Conservation (phyloP, 2,329 filamentous ascomycete species). For the Cordyceps cicadae region DNA sequence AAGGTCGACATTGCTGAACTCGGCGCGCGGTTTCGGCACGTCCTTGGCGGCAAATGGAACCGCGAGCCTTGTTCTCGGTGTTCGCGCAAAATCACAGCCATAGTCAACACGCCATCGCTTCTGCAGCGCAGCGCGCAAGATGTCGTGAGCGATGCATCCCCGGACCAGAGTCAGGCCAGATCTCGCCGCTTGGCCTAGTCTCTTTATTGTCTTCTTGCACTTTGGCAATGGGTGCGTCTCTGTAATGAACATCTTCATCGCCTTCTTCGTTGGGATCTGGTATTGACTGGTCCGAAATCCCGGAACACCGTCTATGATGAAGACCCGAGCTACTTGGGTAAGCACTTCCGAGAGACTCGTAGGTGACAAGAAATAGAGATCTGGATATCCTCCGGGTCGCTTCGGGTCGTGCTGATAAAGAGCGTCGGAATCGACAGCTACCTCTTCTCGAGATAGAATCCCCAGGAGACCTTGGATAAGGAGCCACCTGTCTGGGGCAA, state of each 20-base stretch:
- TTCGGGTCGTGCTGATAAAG: neutral
- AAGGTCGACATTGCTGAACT: constrained; percentile 56
- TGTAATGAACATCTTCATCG: neutral
- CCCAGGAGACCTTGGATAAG: constrained; percentile 33
- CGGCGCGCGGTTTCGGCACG: constrained; percentile 43
- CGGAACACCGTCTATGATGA: constrained; percentile 22
- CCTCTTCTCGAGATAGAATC: accelerated
- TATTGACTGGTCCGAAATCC: constrained; percentile 35
- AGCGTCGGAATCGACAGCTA: neutral
- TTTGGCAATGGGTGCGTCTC: accelerated
- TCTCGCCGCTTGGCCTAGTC: neutral
- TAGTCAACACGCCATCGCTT: constrained; percentile 62
- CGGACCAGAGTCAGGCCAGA: constrained; percentile 29
- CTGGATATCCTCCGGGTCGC: neutral
- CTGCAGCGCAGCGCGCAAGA: constrained; percentile 46
- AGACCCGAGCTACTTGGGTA: constrained; percentile 27
- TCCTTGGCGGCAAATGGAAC: constrained; percentile 56
- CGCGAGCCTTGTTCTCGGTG: constrained; percentile 37
- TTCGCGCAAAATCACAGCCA: constrained; percentile 39
- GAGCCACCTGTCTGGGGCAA: constrained; percentile 47
- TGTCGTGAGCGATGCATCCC: constrained; percentile 46
- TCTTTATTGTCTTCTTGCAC: neutral
- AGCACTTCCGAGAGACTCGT: constrained; percentile 4
- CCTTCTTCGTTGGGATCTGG: constrained; percentile 5
- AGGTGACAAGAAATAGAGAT: neutral